Evolutionary conservation across 106 monocot species (phyloP).

Genomic region (Apostasia shenzhenica): DNA sequence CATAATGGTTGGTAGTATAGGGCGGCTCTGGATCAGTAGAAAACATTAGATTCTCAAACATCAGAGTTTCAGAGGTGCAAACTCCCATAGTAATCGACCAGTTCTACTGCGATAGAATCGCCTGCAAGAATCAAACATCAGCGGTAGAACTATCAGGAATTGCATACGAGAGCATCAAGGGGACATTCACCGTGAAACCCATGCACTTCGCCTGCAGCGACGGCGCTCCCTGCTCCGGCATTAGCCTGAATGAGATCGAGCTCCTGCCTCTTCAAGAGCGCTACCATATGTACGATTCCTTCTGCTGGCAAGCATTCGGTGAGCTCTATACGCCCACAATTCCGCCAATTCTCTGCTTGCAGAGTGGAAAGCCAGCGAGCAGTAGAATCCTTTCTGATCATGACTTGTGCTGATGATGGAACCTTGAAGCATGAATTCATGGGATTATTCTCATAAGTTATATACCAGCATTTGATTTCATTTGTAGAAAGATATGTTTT

Average conservation of each 20-base stretch:
- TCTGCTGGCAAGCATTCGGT: constrained; percentile 83
- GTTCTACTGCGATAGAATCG: constrained; percentile 71
- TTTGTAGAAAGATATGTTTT: background rate
- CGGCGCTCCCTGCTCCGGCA: constrained; percentile 60
- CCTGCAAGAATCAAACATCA: constrained; percentile 75
- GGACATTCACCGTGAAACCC: constrained; percentile 81
- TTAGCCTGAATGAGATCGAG: constrained; percentile 50
- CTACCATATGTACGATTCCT: constrained; percentile 67
- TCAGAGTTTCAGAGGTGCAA: constrained; percentile 71
- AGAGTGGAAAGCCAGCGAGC: constrained; percentile 69
- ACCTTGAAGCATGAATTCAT: no score
- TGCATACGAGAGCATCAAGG: constrained; percentile 66
- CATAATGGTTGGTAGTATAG: constrained; percentile 27
- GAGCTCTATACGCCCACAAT: constrained; percentile 45
- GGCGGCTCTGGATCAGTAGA: constrained; percentile 81
- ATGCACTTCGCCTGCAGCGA: constrained; percentile 94
- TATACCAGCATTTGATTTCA: background rate
- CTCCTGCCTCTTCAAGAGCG: constrained; percentile 53
- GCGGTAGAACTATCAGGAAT: constrained; percentile 70
- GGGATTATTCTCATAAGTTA: background rate
- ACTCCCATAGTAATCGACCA: constrained; percentile 87
- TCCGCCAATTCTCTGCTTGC: constrained; percentile 66
- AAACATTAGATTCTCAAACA: constrained; percentile 69
- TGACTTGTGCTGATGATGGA: constrained; percentile 45
- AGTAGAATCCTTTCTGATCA: constrained; percentile 47